phyloP scores from a whole-genome alignment of 305 asterid species.

The Stenogyne calaminthoides region DNA sequence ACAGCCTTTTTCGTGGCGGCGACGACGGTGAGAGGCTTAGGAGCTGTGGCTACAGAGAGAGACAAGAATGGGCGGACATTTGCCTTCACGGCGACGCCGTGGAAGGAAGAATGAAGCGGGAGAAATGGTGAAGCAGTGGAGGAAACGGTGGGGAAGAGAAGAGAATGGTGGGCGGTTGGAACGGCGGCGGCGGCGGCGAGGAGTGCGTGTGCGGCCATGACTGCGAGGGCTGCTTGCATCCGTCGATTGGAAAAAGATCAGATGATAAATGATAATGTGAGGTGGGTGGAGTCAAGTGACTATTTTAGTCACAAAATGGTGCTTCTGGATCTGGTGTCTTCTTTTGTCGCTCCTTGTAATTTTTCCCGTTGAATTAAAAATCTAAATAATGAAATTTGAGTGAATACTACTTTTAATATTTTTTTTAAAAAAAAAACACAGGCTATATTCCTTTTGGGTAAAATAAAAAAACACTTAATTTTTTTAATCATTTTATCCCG shows the following conservation, averaged over 20 bases:
- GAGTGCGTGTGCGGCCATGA: conserved; percentile 69
- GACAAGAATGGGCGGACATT: conserved; percentile 48
- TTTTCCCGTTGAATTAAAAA: too few species aligned
- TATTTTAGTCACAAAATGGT: neutral
- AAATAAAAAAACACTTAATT: too few species aligned
- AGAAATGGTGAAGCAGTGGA: conserved; percentile 23
- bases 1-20: conserved; percentile 85
- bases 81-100: conserved; percentile 59
- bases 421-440: too few species aligned
- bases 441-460: too few species aligned
- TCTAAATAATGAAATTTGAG: too few species aligned
- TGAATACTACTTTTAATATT: too few species aligned
- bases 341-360: neutral
- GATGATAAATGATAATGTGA: conserved; percentile 38
- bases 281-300: conserved; percentile 17
- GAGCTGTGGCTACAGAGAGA: conserved; percentile 51
- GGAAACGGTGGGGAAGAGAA: conserved; percentile 43
- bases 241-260: conserved; percentile 33
- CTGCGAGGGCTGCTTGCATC: conserved; percentile 59
- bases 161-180: conserved; percentile 38
- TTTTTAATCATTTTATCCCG: too few species aligned
- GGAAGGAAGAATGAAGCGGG: conserved; percentile 49
- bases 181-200: conserved; percentile 44
- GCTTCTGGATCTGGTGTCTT: neutral
- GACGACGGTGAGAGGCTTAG: conserved; percentile 63